A percentile compares a stretch with the other conserved stretches of the same genome.
Conservation (phyloP, 1,284 basidiomycete genomes). For the Takashimella koratensis region DNA sequence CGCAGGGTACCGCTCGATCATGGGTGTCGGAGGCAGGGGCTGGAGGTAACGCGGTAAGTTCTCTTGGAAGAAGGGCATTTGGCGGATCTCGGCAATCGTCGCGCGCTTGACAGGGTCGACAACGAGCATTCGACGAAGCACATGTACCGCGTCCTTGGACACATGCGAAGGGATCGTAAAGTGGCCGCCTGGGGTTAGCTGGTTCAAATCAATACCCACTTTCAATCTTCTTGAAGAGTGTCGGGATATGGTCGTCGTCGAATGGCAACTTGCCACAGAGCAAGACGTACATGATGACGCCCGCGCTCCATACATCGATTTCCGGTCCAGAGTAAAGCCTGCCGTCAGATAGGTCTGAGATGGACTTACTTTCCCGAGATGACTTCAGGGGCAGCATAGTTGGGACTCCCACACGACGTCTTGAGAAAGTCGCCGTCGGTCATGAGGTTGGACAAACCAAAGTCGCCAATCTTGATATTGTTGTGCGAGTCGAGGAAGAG, state of each 20-base stretch:
- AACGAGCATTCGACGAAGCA: conserved; percentile 81
- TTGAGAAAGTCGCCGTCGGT: conserved; percentile 91
- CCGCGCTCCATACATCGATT: conserved; percentile 96
- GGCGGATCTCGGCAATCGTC: conserved; percentile 81
- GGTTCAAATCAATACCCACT: conserved; percentile 53
- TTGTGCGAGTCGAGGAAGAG: conserved; percentile 53
- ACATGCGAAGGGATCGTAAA: conserved; percentile 78
- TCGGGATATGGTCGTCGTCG: conserved; percentile 90
- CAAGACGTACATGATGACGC: conserved; percentile 94
- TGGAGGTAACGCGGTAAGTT: conserved; percentile 83
- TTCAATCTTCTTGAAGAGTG: conserved; percentile 86
- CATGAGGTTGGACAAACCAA: conserved; percentile 90
- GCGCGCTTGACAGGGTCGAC: conserved; percentile 91
- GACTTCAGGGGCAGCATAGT: conserved; percentile 94
- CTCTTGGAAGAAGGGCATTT: conserved; percentile 80
- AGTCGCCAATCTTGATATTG: conserved; percentile 89
- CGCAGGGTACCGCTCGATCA: conserved; percentile 40
- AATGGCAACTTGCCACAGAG: conserved; percentile 87
- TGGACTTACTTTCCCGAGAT: conserved; percentile 68
- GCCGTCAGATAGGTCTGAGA: conserved; percentile 2
- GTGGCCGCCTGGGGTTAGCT: conserved; percentile 61
- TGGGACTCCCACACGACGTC: conserved; percentile 91
- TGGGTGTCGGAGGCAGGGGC: conserved; percentile 75
- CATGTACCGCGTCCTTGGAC: conserved; percentile 66
- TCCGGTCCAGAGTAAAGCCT: conserved; percentile 87